phyloP scores from a whole-genome alignment of 805 yeast genomes.

The Saturnispora gosingensis region DNA sequence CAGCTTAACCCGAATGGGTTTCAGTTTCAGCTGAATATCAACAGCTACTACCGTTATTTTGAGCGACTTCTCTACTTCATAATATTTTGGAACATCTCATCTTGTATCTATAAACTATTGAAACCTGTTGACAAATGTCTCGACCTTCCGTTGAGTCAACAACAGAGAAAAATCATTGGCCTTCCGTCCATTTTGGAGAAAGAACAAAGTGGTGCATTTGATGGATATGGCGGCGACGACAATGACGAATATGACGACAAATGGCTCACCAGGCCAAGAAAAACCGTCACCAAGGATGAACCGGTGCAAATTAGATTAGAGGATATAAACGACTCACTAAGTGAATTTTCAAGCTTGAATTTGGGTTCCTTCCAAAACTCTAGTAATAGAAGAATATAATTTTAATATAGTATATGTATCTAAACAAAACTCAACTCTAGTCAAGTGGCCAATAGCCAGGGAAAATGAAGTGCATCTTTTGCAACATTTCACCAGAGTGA shows the following conservation, averaged over 20 bases:
- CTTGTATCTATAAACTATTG: conserved; percentile 25
- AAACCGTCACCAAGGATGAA: background rate
- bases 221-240: conserved; percentile 7
- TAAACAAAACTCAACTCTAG: background rate
- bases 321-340: background rate
- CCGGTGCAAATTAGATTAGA: conserved; percentile 6
- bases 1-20: background rate
- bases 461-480: conserved; percentile 76
- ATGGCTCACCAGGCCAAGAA: background rate
- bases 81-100: conserved; percentile 23
- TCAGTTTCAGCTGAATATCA: background rate
- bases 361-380: background rate
- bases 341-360: background rate
- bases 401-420: background rate
- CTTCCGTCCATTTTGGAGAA: conserved; percentile 18
- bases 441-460: conserved; percentile 78
- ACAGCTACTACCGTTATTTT: conserved; percentile 6
- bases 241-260: conserved; percentile 1
- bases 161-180: conserved; percentile 40
- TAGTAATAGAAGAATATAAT: background rate
- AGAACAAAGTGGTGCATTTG: background rate
- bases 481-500: conserved; percentile 60
- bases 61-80: conserved; percentile 19
- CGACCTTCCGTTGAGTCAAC: conserved; percentile 40
- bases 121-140: conserved; percentile 41